A percentile compares a stretch with the other conserved stretches of the same genome.
Evolutionary conservation across 2,329 filamentous ascomycete genomes (phyloP).

Genomic region (Magnaporthiopsis rhizophila): DNA sequence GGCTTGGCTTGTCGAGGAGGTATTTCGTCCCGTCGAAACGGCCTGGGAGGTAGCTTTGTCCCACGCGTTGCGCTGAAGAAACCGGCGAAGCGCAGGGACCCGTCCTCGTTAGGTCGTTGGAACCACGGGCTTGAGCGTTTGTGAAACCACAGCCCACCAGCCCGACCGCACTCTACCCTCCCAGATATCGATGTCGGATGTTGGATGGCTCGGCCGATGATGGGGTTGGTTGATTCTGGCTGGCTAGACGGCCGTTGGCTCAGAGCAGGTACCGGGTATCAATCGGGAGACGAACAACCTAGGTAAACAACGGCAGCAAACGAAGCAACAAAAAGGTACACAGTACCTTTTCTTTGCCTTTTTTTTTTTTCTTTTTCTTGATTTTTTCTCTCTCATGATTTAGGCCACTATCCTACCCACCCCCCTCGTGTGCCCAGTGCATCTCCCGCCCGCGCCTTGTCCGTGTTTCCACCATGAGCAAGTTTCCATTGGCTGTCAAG

Average conservation of each 20-base stretch:
- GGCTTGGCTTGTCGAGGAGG: background rate
- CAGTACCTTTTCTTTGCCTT: no score
- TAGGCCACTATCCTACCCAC: background rate
- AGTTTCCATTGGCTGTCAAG: conserved; percentile 14
- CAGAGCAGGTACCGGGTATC: background rate
- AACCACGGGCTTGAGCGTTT: background rate
- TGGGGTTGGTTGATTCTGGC: background rate
- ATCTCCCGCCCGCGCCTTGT: background rate
- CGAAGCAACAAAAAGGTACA: background rate
- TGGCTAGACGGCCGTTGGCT: background rate
- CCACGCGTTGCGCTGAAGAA: background rate
- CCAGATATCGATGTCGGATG: background rate
- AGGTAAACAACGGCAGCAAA: background rate
- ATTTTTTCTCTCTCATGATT: background rate
- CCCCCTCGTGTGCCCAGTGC: background rate
- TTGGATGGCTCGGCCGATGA: background rate
- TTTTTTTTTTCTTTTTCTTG: background rate
- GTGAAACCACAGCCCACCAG: background rate
- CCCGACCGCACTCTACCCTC: background rate
- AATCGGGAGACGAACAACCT: background rate
- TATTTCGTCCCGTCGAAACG: background rate
- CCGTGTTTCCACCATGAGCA: conserved; percentile 13
- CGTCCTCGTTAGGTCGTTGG: background rate
- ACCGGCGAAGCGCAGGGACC: no score
- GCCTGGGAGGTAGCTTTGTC: background rate